Percentiles rank a stretch among this genome's conserved stretches.
Conservation (phyloP, 768 basidiomycete species). For the Austroboletus eburneus region DNA sequence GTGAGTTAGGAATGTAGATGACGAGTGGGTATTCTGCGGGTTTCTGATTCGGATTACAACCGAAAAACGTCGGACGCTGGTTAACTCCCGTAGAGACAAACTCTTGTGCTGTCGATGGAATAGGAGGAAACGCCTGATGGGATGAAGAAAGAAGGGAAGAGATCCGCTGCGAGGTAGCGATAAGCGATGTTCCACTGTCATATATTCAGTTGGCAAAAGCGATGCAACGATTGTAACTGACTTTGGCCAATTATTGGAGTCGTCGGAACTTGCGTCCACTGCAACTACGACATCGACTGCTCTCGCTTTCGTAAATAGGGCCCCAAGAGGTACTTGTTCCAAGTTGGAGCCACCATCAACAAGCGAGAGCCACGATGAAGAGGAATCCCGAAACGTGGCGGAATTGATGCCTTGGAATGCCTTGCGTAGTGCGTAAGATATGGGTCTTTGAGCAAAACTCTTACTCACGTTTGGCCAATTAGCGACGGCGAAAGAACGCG, state of each 20-base stretch:
- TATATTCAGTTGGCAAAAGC: neutral
- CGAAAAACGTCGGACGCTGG: conserved; percentile 73
- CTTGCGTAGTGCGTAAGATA: conserved; percentile 18
- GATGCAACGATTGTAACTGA: conserved; percentile 25
- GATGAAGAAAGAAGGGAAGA: conserved; percentile 41
- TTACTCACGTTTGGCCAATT: conserved; percentile 59
- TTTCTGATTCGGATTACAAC: conserved; percentile 52
- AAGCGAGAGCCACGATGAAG: conserved; percentile 51
- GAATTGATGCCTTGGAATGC: conserved; percentile 51
- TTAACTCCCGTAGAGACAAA: conserved; percentile 63
- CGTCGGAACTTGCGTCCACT: conserved; percentile 63
- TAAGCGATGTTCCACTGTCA: conserved; percentile 50
- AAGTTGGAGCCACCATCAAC: conserved; percentile 69
- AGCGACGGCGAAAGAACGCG: conserved; percentile 55
- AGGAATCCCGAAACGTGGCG: conserved; percentile 50
- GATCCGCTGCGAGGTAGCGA: conserved; percentile 42
- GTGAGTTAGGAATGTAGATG: conserved; percentile 74
- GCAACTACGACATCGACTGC: conserved; percentile 73
- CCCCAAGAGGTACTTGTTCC: conserved; percentile 69
- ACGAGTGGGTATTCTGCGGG: conserved; percentile 62
- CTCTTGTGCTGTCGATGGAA: conserved; percentile 46
- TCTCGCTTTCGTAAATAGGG: conserved; percentile 66
- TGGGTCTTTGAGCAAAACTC: neutral
- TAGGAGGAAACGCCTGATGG: conserved; percentile 62
- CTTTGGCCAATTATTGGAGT: conserved; percentile 65